phyloP scores from a whole-genome alignment of 2,329 filamentous ascomycete species.

The Cladophialophora yegresii region DNA sequence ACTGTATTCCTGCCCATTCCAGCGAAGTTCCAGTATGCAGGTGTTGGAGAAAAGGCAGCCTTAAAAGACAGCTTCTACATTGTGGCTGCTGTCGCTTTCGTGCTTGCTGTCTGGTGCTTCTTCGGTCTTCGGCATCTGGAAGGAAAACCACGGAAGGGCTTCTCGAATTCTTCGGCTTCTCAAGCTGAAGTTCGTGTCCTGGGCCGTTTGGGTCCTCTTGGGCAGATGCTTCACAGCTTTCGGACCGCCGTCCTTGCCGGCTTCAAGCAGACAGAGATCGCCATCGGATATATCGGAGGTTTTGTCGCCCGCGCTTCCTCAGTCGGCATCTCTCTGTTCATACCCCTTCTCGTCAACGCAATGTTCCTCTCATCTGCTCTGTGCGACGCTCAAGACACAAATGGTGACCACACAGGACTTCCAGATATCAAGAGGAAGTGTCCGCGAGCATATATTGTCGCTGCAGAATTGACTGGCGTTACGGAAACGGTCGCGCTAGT shows the following conservation, averaged over 20 bases:
- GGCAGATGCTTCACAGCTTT: constrained; percentile 24
- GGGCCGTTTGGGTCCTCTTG: constrained; percentile 1
- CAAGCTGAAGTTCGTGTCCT: background rate
- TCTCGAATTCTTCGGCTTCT: constrained; percentile 37
- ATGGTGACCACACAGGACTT: constrained; percentile 40
- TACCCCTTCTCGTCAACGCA: constrained; percentile 88
- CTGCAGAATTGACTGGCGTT: constrained; percentile 82
- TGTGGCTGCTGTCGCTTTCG: constrained; percentile 70
- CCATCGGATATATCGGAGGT: constrained; percentile 85
- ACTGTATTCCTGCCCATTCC: constrained; percentile 83
- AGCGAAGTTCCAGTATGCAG: constrained; percentile 71
- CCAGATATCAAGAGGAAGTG: constrained; percentile 80
- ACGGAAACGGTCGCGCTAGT: constrained; percentile 85
- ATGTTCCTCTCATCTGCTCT: constrained; percentile 81
- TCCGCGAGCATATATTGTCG: constrained; percentile 80
- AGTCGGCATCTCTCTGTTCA: constrained; percentile 91
- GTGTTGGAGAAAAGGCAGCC: constrained; percentile 71
- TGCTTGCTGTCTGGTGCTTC: constrained; percentile 73
- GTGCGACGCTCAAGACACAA: constrained; percentile 59
- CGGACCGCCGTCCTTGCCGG: constrained; percentile 68
- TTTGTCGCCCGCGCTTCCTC: constrained; percentile 94
- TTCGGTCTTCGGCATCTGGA: constrained; percentile 69
- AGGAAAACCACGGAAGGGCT: constrained; percentile 78
- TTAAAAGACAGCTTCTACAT: constrained; percentile 86
- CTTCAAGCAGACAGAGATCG: constrained; percentile 74